A percentile compares a stretch with the other conserved stretches of the same genome.
Conservation (phyloP, 805 yeast species). For the Komagataella pastoris region DNA sequence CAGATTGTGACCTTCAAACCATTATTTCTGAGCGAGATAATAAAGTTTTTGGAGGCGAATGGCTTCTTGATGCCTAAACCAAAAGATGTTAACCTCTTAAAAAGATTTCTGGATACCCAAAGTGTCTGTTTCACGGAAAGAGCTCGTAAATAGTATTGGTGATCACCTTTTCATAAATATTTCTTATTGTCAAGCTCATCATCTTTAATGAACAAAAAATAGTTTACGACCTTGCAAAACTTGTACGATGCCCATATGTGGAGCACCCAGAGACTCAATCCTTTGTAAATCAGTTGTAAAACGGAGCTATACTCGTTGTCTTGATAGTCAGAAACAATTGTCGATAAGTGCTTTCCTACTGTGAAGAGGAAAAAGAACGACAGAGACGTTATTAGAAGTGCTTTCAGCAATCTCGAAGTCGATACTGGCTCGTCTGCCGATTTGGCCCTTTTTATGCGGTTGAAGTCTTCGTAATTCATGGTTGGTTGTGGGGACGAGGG, state of each 20-base stretch:
- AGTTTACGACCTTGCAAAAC: not conserved
- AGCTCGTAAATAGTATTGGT: not conserved
- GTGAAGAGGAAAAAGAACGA: not conserved
- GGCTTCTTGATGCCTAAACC: not conserved
- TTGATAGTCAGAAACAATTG: not conserved
- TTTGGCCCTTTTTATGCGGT: not conserved
- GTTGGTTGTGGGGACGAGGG: not conserved
- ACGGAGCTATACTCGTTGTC: not conserved
- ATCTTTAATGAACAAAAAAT: not conserved
- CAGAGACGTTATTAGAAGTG: not conserved
- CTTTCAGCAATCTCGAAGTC: not conserved
- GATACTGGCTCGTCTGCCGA: not conserved
- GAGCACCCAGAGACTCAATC: not conserved
- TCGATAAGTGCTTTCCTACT: not conserved
- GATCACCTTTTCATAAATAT: not conserved
- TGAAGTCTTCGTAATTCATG: not conserved
- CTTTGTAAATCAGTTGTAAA: not conserved
- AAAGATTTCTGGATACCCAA: not conserved
- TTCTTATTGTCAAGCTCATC: not conserved
- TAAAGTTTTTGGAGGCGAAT: not conserved
- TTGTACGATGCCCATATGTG: constrained; percentile 1
- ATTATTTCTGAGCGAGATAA: not conserved
- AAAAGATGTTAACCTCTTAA: not conserved
- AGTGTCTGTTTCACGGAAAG: constrained; percentile 1
- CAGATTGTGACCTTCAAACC: not conserved